These are phyloP conservation scores for Yarrowia sp. DNA, from an alignment of 805 yeast genomes.

Conservation along the genomic window DNA sequence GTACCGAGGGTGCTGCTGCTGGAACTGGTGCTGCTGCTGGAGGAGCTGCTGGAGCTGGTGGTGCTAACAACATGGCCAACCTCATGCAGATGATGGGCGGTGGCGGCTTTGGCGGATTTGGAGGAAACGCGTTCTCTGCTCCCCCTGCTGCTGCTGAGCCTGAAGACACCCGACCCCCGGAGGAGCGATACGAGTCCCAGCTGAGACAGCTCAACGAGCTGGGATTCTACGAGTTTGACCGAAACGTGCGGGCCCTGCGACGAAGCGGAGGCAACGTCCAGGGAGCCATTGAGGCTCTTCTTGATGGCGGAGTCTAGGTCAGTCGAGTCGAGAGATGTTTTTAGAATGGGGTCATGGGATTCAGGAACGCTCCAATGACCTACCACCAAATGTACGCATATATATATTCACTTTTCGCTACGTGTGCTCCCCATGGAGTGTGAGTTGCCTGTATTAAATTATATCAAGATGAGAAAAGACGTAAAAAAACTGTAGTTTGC, in stretches of 20 bases:
- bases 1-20: constrained; percentile 42
- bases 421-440: constrained; percentile 3
- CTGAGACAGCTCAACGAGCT: constrained; percentile 78
- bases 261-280: constrained; percentile 97
- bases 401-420: constrained; percentile 17
- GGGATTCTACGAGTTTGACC: constrained; percentile 90
- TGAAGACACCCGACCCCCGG: constrained; percentile 75
- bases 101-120: constrained; percentile 51
- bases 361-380: background rate
- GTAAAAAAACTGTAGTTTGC: too few relatives aligned
- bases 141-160: constrained; percentile 53
- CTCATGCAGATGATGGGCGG: constrained; percentile 39
- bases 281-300: constrained; percentile 89
- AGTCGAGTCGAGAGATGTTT: constrained; percentile 21
- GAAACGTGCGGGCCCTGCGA: constrained; percentile 88
- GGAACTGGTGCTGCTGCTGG: constrained; percentile 41
- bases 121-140: constrained; percentile 51
- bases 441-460: constrained; percentile 9
- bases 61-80: constrained; percentile 33
- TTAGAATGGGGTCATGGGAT: background rate
- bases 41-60: constrained; percentile 38
- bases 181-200: constrained; percentile 75
- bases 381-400: constrained; percentile 13
- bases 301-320: constrained; percentile 62
- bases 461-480: too few relatives aligned